Conservation (phyloP, 2,329 filamentous ascomycete genomes). For the Sarocladiaceae sp. region DNA sequence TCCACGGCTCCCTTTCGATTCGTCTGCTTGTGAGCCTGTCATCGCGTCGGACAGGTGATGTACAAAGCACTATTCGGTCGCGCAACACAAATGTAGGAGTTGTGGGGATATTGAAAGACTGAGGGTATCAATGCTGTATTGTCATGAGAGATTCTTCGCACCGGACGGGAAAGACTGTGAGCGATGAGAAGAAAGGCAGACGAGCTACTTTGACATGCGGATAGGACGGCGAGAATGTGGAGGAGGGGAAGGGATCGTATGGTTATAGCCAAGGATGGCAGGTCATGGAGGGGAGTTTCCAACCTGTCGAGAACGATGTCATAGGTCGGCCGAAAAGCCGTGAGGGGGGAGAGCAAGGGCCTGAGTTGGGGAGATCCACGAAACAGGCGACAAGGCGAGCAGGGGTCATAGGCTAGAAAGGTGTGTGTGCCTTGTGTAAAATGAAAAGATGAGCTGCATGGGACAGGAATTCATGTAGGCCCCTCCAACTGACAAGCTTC, state of each 20-base stretch:
- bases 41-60: constrained; percentile 16
- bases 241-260: background rate
- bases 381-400: background rate
- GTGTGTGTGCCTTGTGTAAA: background rate
- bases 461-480: background rate
- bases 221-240: background rate
- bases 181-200: background rate
- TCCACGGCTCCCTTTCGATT: constrained; percentile 17
- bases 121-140: constrained; percentile 6
- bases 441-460: background rate
- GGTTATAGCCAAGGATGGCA: background rate
- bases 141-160: background rate
- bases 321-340: constrained; percentile 1
- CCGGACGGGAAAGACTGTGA: constrained; percentile 4
- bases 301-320: background rate
- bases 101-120: background rate
- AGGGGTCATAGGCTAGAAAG: background rate
- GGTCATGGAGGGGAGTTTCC: background rate
- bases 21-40: constrained; percentile 19
- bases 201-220: background rate
- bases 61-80: background rate
- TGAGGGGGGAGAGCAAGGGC: background rate
- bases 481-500: background rate
- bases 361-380: background rate
- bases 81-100: too few relatives aligned